Evolutionary conservation across 768 basidiomycete species (phyloP).

Genomic region (Lactifluus echinatus): DNA sequence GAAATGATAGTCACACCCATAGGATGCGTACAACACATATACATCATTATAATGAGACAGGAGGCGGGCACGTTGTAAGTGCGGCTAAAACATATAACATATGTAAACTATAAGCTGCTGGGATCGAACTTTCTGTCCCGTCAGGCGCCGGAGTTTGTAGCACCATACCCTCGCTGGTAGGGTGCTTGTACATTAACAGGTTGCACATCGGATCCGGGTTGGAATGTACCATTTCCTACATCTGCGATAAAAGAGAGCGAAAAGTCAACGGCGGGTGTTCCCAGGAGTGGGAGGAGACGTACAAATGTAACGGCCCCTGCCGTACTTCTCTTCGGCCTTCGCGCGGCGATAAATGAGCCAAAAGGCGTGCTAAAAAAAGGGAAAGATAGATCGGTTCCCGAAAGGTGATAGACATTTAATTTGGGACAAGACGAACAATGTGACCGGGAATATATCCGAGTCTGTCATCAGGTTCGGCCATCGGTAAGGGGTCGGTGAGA

Average conservation of each 20-base stretch:
- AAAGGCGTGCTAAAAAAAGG: slow-evolving; percentile 54
- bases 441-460: slow-evolving; percentile 71
- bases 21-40: background rate
- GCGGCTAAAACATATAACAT: background rate
- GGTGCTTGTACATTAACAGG: slow-evolving; percentile 2
- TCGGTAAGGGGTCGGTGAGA: background rate
- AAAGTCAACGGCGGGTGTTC: background rate
- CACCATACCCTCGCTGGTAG: slow-evolving; percentile 6
- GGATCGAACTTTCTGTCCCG: background rate
- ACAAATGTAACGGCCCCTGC: slow-evolving; percentile 70
- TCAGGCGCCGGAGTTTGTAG: background rate
- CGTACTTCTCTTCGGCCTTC: slow-evolving; percentile 78
- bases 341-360: slow-evolving; percentile 90
- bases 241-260: slow-evolving; percentile 18
- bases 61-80: background rate
- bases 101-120: background rate
- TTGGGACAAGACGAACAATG: slow-evolving; percentile 31
- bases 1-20: too few species aligned
- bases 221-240: slow-evolving; percentile 26
- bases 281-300: slow-evolving; percentile 26
- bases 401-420: background rate
- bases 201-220: background rate
- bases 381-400: background rate
- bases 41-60: background rate
- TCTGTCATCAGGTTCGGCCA: slow-evolving; percentile 29